Base-by-base conservation (phyloP, 1,284 basidiomycete genomes). In the Apiotrichum sp. region DNA sequence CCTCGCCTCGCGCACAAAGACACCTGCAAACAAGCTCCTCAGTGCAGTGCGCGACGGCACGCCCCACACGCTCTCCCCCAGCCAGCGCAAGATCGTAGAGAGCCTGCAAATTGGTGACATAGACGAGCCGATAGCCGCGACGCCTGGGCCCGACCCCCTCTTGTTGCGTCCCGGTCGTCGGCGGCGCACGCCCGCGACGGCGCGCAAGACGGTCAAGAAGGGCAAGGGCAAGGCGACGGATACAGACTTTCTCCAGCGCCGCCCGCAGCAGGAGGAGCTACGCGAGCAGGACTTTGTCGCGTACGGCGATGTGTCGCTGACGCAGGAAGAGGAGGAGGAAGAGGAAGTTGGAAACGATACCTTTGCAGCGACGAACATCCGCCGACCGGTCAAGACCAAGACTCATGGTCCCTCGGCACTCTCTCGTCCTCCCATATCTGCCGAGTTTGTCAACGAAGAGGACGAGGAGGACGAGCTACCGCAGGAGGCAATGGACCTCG, bases 331-430 rank as follows among this genome's bases (percentile, higher is more conserved):
- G 3, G 45, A 29, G 6, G 55, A 57, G 44, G 55, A 57, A 43
- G 56, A 54, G 31, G 53, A 42, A 6, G 56, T 32, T 1, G 57
- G 48, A 9, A 58, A 58, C 46, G 57, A 58, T 46, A 58, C 57
- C 5, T 58, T 58, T 32, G 53, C 22, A 44, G 45, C 14, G 22
- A 54, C 34, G 16, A 36, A 6, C 6, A 10, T n/a, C 11, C 47
- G 47, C 5, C 40, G 41, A 4, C 29, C 10, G 6, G 9, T 16
- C 13, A 13, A 13, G 36, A 8, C 8, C 29, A 38, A 39, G 31
- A 22, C 34, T 2, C 47, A 38, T 6, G 14, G 33, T 8, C 49
- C 49, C 4, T 50, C 49, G 6, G 49, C 42, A 4, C 43, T 45
- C 6, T 45, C 47, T n/a, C 3, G 42, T 6, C 6, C 47, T 29